phyloP scores from a whole-genome alignment of 1,284 basidiomycete genomes.

The Wallemia hederae region DNA sequence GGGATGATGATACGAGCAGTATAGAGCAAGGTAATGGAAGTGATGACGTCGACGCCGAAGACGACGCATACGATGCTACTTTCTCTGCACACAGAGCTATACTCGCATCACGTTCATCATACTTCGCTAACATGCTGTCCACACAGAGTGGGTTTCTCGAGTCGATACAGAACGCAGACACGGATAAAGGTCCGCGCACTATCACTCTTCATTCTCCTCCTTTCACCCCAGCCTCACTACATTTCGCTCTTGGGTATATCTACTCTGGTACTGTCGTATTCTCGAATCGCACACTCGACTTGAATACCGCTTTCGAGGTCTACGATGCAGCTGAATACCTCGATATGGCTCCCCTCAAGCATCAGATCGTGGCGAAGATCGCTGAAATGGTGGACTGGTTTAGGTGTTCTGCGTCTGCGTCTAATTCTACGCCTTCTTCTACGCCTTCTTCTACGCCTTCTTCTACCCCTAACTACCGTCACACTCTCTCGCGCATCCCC shows the following conservation, averaged over 20 bases:
- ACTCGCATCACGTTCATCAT: conserved; percentile 58
- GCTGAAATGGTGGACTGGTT: conserved; percentile 37
- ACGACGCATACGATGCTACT: conserved; percentile 39
- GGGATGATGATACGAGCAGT: conserved; percentile 4
- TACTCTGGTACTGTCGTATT: conserved; percentile 84
- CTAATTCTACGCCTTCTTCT: too few species aligned
- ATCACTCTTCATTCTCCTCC: conserved; percentile 62
- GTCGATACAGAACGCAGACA: neutral
- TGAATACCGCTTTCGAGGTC: conserved; percentile 68
- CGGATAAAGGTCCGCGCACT: conserved; percentile 21
- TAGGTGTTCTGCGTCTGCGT: conserved; percentile 3
- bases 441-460: too few species aligned
- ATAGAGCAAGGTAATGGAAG: too few species aligned
- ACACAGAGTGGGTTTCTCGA: conserved; percentile 1
- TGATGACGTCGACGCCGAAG: conserved; percentile 18
- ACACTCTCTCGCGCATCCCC: conserved; percentile 26
- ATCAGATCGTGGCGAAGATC: conserved; percentile 50
- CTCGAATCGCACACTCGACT: conserved; percentile 71
- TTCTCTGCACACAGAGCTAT: conserved; percentile 84
- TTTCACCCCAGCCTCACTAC: conserved; percentile 74
- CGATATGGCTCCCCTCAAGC: conserved; percentile 37
- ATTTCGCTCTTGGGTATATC: conserved; percentile 77
- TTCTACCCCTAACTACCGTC: neutral
- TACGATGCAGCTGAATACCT: conserved; percentile 60
- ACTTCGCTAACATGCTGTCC: conserved; percentile 44